Evolutionary conservation across 208 protist species (phyloP).

Genomic region (Leptomonas seymouri): DNA sequence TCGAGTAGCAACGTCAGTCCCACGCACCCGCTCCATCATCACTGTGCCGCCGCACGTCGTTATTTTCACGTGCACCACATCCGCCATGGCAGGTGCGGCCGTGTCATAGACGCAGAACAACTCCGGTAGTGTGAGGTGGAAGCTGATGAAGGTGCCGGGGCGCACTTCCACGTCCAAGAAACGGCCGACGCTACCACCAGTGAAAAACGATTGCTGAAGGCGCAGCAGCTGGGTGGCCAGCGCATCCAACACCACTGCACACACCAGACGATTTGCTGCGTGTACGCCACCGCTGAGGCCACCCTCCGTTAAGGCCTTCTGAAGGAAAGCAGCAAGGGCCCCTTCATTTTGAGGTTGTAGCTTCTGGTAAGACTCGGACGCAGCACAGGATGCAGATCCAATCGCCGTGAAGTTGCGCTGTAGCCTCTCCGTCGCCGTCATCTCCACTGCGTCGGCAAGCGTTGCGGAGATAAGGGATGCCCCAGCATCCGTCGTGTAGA

Average conservation of each 20-base stretch:
- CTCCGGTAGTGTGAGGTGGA: constrained; percentile 33
- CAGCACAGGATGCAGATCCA: background rate
- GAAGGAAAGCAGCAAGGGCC: constrained; percentile 49
- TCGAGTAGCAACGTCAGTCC: constrained; percentile 29
- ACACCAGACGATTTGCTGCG: constrained; percentile 58
- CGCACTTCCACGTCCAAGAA: constrained; percentile 54
- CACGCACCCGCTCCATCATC: constrained; percentile 47
- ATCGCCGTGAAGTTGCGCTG: no score
- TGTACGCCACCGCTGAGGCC: constrained; percentile 64
- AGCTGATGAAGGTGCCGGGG: constrained; percentile 61
- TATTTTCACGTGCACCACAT: constrained; percentile 38
- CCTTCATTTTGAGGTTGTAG: constrained; percentile 45
- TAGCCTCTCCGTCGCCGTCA: background rate
- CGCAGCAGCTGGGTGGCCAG: constrained; percentile 49
- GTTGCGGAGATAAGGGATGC: constrained; percentile 17
- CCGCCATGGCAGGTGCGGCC: background rate
- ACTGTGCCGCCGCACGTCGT: constrained; percentile 44
- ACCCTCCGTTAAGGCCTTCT: constrained; percentile 40
- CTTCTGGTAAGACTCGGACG: background rate
- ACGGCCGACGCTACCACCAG: constrained; percentile 39
- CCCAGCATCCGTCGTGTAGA: constrained; percentile 33
- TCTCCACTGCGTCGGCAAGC: background rate
- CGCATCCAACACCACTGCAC: constrained; percentile 65
- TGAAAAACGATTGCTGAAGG: constrained; percentile 51
- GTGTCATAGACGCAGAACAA: background rate